phyloP scores from a whole-genome alignment of 257 asterid species.

The Petrea volubilis region DNA sequence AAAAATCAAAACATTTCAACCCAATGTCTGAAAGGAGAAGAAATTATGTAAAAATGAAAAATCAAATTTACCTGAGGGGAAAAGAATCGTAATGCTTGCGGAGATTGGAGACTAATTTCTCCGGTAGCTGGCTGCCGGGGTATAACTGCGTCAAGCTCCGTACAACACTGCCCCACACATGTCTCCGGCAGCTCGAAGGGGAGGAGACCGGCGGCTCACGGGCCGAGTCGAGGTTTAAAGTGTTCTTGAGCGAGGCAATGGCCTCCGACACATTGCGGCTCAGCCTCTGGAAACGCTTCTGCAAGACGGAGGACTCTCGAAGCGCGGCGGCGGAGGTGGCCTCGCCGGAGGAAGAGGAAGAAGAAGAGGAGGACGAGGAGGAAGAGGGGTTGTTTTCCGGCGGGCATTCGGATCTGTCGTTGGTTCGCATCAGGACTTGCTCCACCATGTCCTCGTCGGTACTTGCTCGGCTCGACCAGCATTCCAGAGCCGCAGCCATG shows the following conservation, averaged over 20 bases:
- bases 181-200: conserved; percentile 63
- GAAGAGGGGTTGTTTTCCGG: conserved; percentile 41
- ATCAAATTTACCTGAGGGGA: conserved; percentile 71
- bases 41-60: not conserved
- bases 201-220: conserved; percentile 55
- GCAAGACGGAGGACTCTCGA: conserved; percentile 76
- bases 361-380: conserved; percentile 20
- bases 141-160: conserved; percentile 94
- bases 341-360: conserved; percentile 15
- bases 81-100: conserved; percentile 95
- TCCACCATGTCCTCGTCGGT: conserved; percentile 94
- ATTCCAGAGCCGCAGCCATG: conserved; percentile 94
- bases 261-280: conserved; percentile 93
- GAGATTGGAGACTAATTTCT: conserved; percentile 85
- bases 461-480: conserved; percentile 93
- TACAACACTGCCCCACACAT: conserved; percentile 84
- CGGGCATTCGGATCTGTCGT: conserved; percentile 79
- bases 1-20: conserved; percentile 1
- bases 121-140: conserved; percentile 97
- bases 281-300: conserved; percentile 77
- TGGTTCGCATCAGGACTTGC: conserved; percentile 83
- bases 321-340: conserved; percentile 34
- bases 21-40: not conserved
- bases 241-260: conserved; percentile 83
- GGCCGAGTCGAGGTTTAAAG: conserved; percentile 69